Base-by-base conservation (phyloP, 768 basidiomycete genomes). In the Suillus subluteus region DNA sequence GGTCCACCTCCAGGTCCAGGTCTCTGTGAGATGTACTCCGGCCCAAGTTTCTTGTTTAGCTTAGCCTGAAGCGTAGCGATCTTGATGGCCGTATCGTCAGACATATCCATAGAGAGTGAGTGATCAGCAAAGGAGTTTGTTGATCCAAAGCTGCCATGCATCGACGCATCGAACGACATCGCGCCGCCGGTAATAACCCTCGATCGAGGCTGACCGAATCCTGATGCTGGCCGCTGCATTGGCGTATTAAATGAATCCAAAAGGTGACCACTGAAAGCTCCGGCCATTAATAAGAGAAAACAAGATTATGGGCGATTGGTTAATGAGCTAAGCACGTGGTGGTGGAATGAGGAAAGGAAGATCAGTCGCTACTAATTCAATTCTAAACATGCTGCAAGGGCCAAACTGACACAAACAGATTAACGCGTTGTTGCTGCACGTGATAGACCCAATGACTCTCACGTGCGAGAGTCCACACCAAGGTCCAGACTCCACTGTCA, bases 11-110 rank as follows among this genome's bases (percentile, higher is more conserved):
- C 91, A 2, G 94, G 95, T 5, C 97, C 96, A 8, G 93, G 91
- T 18, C 98, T 84, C 69, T 91, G 90, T 3, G 93, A 95, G 64
- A 99, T 86, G 73, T 87, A 98, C 79, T 99, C 98, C 1, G 98
- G 98, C 3, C 98, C 98, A 23, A 99, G 88, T 71, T 91, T 93
- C 78, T 89, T 90, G 73, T 91, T 84, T 38, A 99, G 83, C 75
- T 95, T 92, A 15, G 85, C 88, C 73, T 97, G 95, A 2, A 98
- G 80, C 0, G 83, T 75, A 6, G 89, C 91, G 52, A 95, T 87
- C 71, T 87, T 89, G 63, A 82, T 80, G 2, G 88, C 85, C 0
- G 89, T 88, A 56, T 87, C 89, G 64, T 90, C 85, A 0, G 87
- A 85, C 43, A 90, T 79, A 13, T 84, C 81, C 68, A 75, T 75